Percentiles rank a stretch among this genome's conserved stretches.
phyloP scores from a whole-genome alignment of 2,329 filamentous ascomycete species.

The Myriosclerotinia duriaeana region DNA sequence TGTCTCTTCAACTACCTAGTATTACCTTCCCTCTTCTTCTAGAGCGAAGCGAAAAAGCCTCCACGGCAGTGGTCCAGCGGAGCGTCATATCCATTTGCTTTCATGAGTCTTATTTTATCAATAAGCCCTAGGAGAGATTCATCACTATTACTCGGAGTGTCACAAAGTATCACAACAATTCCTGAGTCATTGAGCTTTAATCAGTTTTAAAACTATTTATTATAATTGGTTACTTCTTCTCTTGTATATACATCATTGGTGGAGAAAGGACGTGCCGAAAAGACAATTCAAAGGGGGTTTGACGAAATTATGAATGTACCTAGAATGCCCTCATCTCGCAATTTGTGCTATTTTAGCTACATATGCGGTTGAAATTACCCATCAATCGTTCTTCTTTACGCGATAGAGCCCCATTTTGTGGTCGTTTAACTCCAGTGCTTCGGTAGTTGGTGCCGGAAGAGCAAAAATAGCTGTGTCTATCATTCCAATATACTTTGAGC shows the following conservation, averaged over 20 bases:
- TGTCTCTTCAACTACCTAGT: too few species aligned
- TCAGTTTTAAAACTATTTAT: too few species aligned
- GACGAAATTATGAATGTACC: neutral
- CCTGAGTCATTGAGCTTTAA: neutral
- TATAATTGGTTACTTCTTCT: too few species aligned
- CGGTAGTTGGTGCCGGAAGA: neutral
- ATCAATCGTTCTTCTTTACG: neutral
- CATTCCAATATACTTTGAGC: constrained; percentile 1
- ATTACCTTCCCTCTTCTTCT: too few species aligned
- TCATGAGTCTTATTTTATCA: too few species aligned
- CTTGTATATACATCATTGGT: neutral
- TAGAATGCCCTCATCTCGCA: neutral
- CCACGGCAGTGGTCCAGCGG: too few species aligned
- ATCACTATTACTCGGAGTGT: neutral
- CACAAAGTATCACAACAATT: neutral
- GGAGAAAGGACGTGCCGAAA: neutral
- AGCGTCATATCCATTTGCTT: too few species aligned
- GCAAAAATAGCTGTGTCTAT: neutral
- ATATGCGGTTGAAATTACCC: constrained; percentile 8
- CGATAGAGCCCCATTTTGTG: neutral
- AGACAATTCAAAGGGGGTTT: neutral
- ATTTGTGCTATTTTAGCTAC: constrained; percentile 2
- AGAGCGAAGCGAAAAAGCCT: too few species aligned
- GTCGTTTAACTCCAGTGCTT: neutral
- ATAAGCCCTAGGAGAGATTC: too few species aligned